Conservation (phyloP, 192 early-diverging fungal genomes). For the Chytriomyces sp. region DNA sequence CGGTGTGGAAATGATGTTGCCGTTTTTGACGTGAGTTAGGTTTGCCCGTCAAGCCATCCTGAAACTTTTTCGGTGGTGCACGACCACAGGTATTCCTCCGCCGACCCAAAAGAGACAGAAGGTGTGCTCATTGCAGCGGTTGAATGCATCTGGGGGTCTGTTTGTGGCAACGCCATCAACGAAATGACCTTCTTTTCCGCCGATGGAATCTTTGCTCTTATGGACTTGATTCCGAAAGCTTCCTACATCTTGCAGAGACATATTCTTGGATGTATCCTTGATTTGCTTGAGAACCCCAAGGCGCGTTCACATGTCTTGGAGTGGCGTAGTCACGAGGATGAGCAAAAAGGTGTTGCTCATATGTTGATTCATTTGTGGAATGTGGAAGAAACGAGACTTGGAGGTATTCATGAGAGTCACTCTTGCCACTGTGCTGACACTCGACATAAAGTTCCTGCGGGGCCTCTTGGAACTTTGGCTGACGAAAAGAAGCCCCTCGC, state of each 20-base stretch:
- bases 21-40: constrained; percentile 38
- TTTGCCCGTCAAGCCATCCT: neutral
- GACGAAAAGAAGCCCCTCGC: constrained; percentile 31
- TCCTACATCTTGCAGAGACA: constrained; percentile 34
- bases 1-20: constrained; percentile 40
- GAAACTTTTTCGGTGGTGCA: neutral
- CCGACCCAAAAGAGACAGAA: constrained; percentile 44
- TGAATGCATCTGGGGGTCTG: constrained; percentile 52
- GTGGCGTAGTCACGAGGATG: constrained; percentile 30
- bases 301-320: constrained; percentile 34
- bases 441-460: neutral
- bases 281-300: constrained; percentile 53
- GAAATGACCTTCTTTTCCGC: constrained; percentile 39
- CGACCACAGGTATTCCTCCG: constrained; percentile 32
- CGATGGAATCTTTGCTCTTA: constrained; percentile 45
- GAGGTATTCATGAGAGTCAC: constrained; percentile 26
- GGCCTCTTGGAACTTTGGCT: constrained; percentile 5
- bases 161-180: constrained; percentile 40
- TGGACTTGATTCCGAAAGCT: constrained; percentile 38
- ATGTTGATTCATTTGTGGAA: constrained; percentile 47
- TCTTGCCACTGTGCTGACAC: neutral
- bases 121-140: constrained; percentile 35
- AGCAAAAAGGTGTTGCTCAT: constrained; percentile 32
- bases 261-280: constrained; percentile 43
- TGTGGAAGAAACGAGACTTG: constrained; percentile 39